Percentiles rank a stretch among this genome's conserved stretches.
Evolutionary conservation across 192 early-diverging fungal species (phyloP).

Genomic region (Gaertneriomyces semiglobifer): DNA sequence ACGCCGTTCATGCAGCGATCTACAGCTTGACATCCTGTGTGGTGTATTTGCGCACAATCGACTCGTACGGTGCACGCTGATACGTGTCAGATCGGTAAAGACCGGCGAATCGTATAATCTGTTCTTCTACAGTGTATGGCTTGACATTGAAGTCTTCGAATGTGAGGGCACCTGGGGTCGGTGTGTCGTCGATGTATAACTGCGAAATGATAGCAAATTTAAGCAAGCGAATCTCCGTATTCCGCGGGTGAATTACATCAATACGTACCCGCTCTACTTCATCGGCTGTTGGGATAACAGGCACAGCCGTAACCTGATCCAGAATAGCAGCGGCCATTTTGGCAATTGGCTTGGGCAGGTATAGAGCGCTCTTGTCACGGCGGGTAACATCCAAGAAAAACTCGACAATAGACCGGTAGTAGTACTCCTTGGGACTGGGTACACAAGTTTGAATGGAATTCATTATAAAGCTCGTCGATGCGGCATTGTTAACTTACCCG

Average conservation of each 20-base stretch:
- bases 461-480: neutral
- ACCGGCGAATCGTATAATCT: conserved; percentile 77
- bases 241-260: no score
- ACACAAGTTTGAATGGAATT: conserved; percentile 10
- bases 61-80: conserved; percentile 35
- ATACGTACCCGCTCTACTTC: conserved; percentile 72
- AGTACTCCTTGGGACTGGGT: conserved; percentile 68
- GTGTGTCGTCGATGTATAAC: conserved; percentile 70
- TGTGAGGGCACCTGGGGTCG: conserved; percentile 67
- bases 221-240: no score
- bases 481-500: conserved; percentile 47
- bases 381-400: conserved; percentile 61
- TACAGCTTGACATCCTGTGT: conserved; percentile 19
- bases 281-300: conserved; percentile 71
- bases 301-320: conserved; percentile 65
- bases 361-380: conserved; percentile 59
- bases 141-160: conserved; percentile 84
- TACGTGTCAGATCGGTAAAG: conserved; percentile 63
- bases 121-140: conserved; percentile 75
- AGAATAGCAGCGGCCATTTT: conserved; percentile 63
- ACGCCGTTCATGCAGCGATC: neutral
- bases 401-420: conserved; percentile 66
- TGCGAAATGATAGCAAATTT: conserved; percentile 11
- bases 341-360: conserved; percentile 69
- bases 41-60: conserved; percentile 35